A percentile compares a stretch with the other conserved stretches of the same genome.
Evolutionary conservation across 1,284 basidiomycete species (phyloP).

Genomic region (Cryptococcus sp.): DNA sequence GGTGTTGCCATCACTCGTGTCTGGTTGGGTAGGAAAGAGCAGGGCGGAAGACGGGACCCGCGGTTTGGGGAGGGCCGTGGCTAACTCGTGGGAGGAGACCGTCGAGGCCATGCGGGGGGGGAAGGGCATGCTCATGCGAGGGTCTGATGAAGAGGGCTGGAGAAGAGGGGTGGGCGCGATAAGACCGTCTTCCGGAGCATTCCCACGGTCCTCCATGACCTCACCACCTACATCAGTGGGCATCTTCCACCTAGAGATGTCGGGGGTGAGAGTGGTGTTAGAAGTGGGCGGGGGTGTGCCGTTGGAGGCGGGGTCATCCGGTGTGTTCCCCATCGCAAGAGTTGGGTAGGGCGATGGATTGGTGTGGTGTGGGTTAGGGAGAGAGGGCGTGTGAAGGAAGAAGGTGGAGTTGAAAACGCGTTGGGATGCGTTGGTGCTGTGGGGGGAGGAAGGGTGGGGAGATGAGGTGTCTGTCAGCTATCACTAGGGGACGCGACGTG

Average conservation of each 20-base stretch:
- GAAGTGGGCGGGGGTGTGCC: background rate
- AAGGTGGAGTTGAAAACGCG: too few relatives aligned
- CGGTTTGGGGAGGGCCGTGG: background rate
- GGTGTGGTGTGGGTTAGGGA: background rate
- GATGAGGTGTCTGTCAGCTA: too few relatives aligned
- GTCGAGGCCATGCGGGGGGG: background rate
- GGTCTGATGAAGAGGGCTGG: background rate
- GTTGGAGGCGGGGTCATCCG: conserved; percentile 2
- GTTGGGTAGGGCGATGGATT: conserved; percentile 1
- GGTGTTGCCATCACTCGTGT: background rate
- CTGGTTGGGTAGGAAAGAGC: conserved; percentile 2
- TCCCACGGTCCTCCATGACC: background rate
- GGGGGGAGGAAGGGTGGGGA: too few relatives aligned
- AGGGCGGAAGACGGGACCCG: conserved; percentile 2
- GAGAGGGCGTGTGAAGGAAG: background rate
- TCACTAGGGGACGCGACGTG: background rate
- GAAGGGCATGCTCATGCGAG: conserved; percentile 3
- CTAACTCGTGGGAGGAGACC: too few relatives aligned
- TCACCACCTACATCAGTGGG: background rate
- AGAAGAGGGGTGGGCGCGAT: too few relatives aligned
- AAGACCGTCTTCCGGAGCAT: too few relatives aligned
- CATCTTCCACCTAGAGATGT: background rate
- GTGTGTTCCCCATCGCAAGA: conserved; percentile 5
- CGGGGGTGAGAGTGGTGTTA: background rate
- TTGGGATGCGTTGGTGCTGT: background rate